Base-by-base conservation (phyloP, 2,329 filamentous ascomycete genomes). In the Beauveria australis region DNA sequence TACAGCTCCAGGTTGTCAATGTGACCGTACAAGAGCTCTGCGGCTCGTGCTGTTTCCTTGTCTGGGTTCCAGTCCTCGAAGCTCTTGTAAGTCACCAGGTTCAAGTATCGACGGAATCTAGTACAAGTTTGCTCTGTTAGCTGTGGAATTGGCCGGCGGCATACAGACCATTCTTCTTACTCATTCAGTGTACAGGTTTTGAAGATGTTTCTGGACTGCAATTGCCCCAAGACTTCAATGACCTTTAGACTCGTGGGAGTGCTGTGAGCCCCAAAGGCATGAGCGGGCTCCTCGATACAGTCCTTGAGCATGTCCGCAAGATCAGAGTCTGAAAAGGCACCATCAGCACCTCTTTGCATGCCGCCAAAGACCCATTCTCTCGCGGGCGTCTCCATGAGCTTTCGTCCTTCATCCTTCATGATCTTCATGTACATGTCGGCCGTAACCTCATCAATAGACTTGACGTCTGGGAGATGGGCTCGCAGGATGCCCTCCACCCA, bases 1-100 rank as follows among this genome's bases (percentile, higher is more conserved):
- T 88, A 88, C 9, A 88, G 74, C 66, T 89, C 86, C 18, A 88
- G 81, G 65, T 79, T 79, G 65, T 86, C 83, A 0, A 82, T 82
- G 53, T 82, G 76, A 24, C 79, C 76, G 68, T 86, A 86, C 9
- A 86, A 73, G 61, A 81, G 75, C 60, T 79, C 78, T 14, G 63
- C 62, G 1, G 63, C 62, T 41, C 37, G 37, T 3, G 52, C 52
- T 10, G 37, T 54, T 19, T 41, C 52, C 19, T 54, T 44, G 52
- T 54, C 52, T 5, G 52, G 37, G 33, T 41, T 54, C 37, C 33
- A 43, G n/a, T 54, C 52, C 16, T 41, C 37, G 9, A 54, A 54
- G n/a, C 19, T 9, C n/a, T 43, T 43, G 52, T 54, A 44, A 14
- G 19, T 26, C 1, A 16, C 24, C 7, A 49, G 47, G 12, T 24